Base-by-base conservation (phyloP, 345 rosid species). In the Linum tenue region DNA sequence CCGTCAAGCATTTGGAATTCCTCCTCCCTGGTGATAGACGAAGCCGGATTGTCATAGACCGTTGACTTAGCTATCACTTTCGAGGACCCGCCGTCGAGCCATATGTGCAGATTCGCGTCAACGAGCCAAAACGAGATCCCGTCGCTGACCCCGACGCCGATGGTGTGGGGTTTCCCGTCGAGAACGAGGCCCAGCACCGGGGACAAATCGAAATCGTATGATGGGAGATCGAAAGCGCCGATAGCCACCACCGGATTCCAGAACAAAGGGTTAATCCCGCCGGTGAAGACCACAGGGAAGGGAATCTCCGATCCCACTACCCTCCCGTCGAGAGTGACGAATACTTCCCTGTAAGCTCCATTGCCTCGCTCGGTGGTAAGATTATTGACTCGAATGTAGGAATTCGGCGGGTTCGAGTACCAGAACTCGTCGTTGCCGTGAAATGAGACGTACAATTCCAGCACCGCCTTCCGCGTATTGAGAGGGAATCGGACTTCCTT, bases 381-480 rank as follows among this genome's bases (percentile, higher is more conserved):
- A 59, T 86, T 82, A 70, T 92, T 92, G 55, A 65, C 70, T 64
- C 31, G 63, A 36, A 90, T 78, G 67, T 90, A 92, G 9, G 89
- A 74, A 67, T 81, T 42, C 3, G 98, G 87, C 14, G 94, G 98
- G 56, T 92, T 90, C 9, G 94, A 86, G 70, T 90, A 92, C 98
- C 98, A 90, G 48, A 90, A 90, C 83, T 92, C 98, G 43, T 92
- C 97, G 51, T 86, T 64, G 4, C 91, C 98, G 31, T 92, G 98
- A 56, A 78, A 90, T 5, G 97, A 92, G 11, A 80, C 85, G 14
- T 82, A 86, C 40, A 92, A 16, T 57, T 92, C 98, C 62, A 92
- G 40, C 41, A 88, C 75, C 39, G 78, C 82, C 55, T 63, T 80
- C 40, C 56, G 73, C n/a, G 97, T 81, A 59, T 88, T 90, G 9